Base-by-base conservation (phyloP, 768 basidiomycete genomes). In the Kwoniella europaea region DNA sequence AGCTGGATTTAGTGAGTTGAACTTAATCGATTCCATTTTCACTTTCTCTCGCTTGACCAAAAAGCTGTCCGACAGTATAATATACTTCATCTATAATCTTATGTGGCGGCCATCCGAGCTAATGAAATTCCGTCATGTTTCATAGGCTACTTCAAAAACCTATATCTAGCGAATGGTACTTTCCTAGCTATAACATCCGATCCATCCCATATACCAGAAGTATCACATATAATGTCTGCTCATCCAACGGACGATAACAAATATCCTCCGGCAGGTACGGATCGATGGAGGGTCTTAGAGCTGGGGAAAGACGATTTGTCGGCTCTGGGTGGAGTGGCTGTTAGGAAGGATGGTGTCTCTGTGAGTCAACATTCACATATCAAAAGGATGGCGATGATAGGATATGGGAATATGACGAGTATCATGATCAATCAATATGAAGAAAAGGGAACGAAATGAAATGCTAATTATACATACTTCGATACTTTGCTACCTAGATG, bases 111-210 rank as follows among this genome's bases (percentile, higher is more conserved):
- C 27, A 27, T 27, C 4, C 27, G 2, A 27, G 27, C 27, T 35
- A 35, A 35, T 35, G 35, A 9, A 7, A 6, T 35, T 35, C 27
- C 27, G 0, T 35, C 15, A 50, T 10, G 3, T 27, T 29, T 22
- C 2, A 35, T 52, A 71, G 71, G 55, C 46, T 72, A 65, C 60
- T 67, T 73, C 42, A 50, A 75, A 53, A 77, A 79, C 57, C 71
- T 79, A 2, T 79, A 79, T 52, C 69, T 79, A 10, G 58, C 44
- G 10, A 73, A 77, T 53, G 78, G 78, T 13, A 71, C 73, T 6
- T 79, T 68, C 52, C 22, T 72, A 35, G 73, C 71, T 44, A 43
- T 79, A 46, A 71, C 73, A 2, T 67, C 74, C 1, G 58, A 72
- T 27, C 63, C 67, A n/a, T 42, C 62, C 15, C 56, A 58, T 9